A percentile compares a stretch with the other conserved stretches of the same genome.
Evolutionary conservation across 2,329 filamentous ascomycete species (phyloP).

Genomic region (Aspergillus udagawae): DNA sequence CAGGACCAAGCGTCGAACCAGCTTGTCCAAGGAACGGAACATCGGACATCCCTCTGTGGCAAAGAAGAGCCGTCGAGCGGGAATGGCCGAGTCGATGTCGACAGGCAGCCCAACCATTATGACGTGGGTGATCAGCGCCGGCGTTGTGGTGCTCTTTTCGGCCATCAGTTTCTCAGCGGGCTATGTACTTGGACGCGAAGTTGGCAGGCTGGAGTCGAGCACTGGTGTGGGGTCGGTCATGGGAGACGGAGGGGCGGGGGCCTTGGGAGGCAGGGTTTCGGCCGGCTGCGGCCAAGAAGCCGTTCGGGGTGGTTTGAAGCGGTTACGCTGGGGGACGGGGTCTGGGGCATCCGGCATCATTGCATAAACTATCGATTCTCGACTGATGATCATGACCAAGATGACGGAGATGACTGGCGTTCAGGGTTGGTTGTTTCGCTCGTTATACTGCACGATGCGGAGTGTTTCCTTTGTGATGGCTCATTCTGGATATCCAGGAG

Average conservation of each 20-base stretch:
- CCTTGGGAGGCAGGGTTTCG: slow-evolving; percentile 29
- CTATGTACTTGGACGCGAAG: slow-evolving; percentile 58
- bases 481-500: background rate
- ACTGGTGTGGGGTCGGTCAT: slow-evolving; percentile 24
- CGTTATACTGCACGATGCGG: background rate
- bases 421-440: background rate
- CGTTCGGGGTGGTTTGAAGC: slow-evolving; percentile 41
- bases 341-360: slow-evolving; percentile 35
- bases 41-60: slow-evolving; percentile 24
- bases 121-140: slow-evolving; percentile 63
- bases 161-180: slow-evolving; percentile 63
- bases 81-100: slow-evolving; percentile 26
- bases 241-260: slow-evolving; percentile 17
- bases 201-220: slow-evolving; percentile 50
- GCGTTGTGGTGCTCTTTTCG: slow-evolving; percentile 60
- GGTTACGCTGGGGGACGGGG: slow-evolving; percentile 41
- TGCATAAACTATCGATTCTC: slow-evolving; percentile 19
- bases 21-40: slow-evolving; percentile 38
- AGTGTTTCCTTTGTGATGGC: background rate
- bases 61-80: slow-evolving; percentile 33
- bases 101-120: slow-evolving; percentile 56
- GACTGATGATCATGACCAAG: background rate
- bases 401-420: background rate
- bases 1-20: slow-evolving; percentile 31
- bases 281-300: slow-evolving; percentile 44